These are phyloP conservation scores for Xylariaceae sp. DNA, from an alignment of 2,329 filamentous ascomycete genomes.

Conservation along the genomic window DNA sequence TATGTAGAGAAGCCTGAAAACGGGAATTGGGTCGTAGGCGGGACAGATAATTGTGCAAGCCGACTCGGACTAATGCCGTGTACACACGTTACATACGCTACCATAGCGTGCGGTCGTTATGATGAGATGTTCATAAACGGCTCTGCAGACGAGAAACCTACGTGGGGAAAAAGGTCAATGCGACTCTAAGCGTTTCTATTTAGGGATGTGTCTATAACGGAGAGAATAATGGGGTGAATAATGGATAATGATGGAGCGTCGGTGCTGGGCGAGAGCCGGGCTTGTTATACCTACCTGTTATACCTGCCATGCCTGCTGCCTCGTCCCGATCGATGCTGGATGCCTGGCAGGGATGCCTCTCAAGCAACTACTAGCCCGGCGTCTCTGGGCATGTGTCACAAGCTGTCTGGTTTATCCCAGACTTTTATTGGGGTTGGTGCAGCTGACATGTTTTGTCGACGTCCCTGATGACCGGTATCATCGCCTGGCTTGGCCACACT, in stretches of 20 bases:
- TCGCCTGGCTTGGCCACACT: constrained; percentile 22
- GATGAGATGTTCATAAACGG: constrained; percentile 11
- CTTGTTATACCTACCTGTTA: constrained; percentile 8
- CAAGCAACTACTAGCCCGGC: constrained; percentile 10
- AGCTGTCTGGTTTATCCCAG: constrained; percentile 7
- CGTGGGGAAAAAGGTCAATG: constrained; percentile 12
- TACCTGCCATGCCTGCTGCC: constrained; percentile 8
- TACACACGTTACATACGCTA: constrained; percentile 13
- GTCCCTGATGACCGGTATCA: constrained; percentile 6
- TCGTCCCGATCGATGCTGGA: constrained; percentile 7
- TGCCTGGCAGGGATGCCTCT: constrained; percentile 7
- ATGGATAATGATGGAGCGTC: not conserved
- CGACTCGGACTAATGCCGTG: constrained; percentile 7
- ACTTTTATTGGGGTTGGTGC: constrained; percentile 19
- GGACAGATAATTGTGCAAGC: constrained; percentile 9
- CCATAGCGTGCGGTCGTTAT: constrained; percentile 9
- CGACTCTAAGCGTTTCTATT: constrained; percentile 19
- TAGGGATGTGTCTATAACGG: constrained; percentile 15
- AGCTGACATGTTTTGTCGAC: constrained; percentile 25
- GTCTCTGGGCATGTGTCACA: constrained; percentile 17
- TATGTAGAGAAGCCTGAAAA: constrained; percentile 6
- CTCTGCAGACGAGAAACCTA: constrained; percentile 11
- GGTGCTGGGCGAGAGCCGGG: constrained; percentile 7
- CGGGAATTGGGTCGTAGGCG: constrained; percentile 8
- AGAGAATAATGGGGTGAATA: constrained; percentile 1